Evolutionary conservation across 163 green algal species (phyloP), one percentile per base, ranked within the genome.

Genomic region (Chlorella variabilis): DNA sequence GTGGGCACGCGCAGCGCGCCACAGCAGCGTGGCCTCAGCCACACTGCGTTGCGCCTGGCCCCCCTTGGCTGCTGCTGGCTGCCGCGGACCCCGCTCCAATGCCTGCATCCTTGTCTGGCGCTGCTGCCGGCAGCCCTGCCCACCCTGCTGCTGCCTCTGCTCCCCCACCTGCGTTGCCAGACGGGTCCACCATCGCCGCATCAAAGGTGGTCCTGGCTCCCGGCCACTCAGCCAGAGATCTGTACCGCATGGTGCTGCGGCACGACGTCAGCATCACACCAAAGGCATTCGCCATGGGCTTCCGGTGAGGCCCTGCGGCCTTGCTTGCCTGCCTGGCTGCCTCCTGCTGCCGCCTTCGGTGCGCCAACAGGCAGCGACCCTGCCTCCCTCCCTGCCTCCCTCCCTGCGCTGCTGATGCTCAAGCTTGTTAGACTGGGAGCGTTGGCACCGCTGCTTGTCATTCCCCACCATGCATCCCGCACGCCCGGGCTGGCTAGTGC

Each of bases 261-360:
- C 71, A 85, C 13, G 92, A 89, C n/a, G 88, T 96, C 1, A 39
- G 31, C 25, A 80, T 98, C 29, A 83, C 38, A 1, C 77, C 90
- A 31, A 97, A 98, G 86, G 87, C 89, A 38, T 97, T 96, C 83
- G 91, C 94, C 18, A 78, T 96, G 69, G 93, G 94, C 39, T 93
- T 96, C 76, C 75, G 91, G 75, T 81, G 75, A 34, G 75, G 18
- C 31, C 6, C 29, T 39, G 9, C 61, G n/a, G 8, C 61, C 8
- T 41, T 69, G n/a, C 29, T 31, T 65, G 56, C 56, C 56, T 65
- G 17, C 23, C 23, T n/a, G 9, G 21, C 56, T 31, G 7, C 56
- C 45, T 54, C 15, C 45, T 54, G 15, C 11, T 54, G 45, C 11
- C 45, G 45, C 45, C n/a, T n/a, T n/a, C n/a, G n/a, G n/a, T n/a